Evolutionary conservation across 257 asterid genomes (phyloP).

Genomic region (Anisodus tanguticus): DNA sequence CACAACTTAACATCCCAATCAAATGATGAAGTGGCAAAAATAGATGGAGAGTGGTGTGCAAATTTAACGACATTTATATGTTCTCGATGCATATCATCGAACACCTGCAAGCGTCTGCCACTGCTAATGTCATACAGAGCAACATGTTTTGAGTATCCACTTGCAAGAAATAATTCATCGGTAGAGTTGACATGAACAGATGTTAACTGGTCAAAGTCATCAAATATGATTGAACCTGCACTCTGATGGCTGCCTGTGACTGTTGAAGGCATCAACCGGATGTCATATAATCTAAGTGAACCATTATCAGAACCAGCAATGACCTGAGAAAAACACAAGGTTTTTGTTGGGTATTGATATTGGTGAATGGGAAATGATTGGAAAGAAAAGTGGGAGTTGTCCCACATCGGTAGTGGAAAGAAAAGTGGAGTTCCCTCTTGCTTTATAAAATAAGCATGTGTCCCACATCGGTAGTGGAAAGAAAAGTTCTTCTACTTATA

Average conservation of each 20-base stretch:
- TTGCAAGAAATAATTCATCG: conserved; percentile 87
- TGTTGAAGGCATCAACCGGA: conserved; percentile 51
- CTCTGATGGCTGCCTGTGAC: conserved; percentile 47
- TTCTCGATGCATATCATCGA: conserved; percentile 78
- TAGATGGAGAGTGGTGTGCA: conserved; percentile 87
- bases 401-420: no score
- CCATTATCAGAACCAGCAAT: conserved; percentile 96
- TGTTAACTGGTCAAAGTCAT: conserved; percentile 89
- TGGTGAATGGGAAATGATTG: no score
- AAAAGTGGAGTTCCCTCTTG: no score
- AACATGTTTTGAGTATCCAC: conserved; percentile 88
- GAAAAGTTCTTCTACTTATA: no score
- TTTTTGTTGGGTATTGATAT: no score
- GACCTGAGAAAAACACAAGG: conserved; percentile 58
- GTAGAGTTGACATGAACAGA: conserved; percentile 93
- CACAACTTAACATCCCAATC: conserved; percentile 91
- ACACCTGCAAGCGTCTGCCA: conserved; percentile 78
- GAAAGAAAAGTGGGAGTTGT: no score
- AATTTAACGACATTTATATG: conserved; percentile 91
- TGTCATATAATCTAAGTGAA: conserved; percentile 75
- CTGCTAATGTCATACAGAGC: conserved; percentile 77
- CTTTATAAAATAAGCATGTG: no score
- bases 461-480: no score
- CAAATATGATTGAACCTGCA: conserved; percentile 61
- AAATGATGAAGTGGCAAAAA: conserved; percentile 90